Evolutionary conservation across 495 filamentous ascomycete genomes (phyloP), one percentile per base, ranked within the genome.

Genomic region (Aspergillus haitiensis): DNA sequence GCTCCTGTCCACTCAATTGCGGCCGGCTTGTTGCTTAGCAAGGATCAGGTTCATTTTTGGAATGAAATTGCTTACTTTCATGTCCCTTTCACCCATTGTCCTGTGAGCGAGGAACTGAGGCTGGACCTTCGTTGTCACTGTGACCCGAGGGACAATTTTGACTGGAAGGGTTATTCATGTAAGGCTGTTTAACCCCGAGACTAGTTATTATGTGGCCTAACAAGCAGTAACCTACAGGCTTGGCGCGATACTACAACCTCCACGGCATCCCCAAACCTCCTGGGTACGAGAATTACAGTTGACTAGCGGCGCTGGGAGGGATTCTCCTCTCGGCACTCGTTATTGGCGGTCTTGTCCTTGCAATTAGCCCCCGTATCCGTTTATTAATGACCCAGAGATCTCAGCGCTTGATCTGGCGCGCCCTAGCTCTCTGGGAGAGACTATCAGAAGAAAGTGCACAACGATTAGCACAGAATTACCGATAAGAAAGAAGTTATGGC

Each of bases 21-120:
- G 2, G 94, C 94, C 5, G 85, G 81, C 12, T 72, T 97, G 3
- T 81, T 97, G 71, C 79, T 98, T 61, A 84, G 86, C 67, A 97
- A 96, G 77, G 89, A 95, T 56, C 83, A 98, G 69, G 87, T 98
- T 62, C 93, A 98, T 67, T 98, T 98, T 80, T 98, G 96, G 81
- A 90, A 98, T 69, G 94, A 98, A 67, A 98, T 98, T 64, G 94
- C 89, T 57, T 98, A 98, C 75, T 98, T 92, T 75, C 94, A 98
- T 68, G 89, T 96, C n/a, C 94, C 94, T 7, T 98, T 98, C 70
- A 98, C 93, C 21, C 94, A 98, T 76, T 98, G 94, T 71, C 94
- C 94, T 5, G 94, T 90, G 0, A 87, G 87, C 27, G 92, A 98
- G 73, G 78, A 94, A 73, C 81, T 81, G 35, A 80, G 92, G 59